phyloP scores from a whole-genome alignment of 2,329 filamentous ascomycete genomes.

The Orbilia ellipsospora region DNA sequence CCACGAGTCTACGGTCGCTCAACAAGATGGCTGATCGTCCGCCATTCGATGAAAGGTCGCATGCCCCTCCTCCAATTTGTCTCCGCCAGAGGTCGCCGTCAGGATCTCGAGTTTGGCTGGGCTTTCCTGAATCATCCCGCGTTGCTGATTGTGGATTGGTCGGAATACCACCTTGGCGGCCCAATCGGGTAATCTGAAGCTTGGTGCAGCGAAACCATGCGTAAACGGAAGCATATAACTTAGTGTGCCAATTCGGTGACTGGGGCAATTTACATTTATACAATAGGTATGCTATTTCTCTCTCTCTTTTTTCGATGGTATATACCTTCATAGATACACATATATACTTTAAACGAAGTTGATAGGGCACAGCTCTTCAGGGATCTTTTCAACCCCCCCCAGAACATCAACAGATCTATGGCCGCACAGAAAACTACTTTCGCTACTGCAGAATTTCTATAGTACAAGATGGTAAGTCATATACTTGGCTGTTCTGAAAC shows the following conservation, averaged over 20 bases:
- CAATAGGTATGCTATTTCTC: neutral
- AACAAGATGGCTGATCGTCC: conserved; percentile 7
- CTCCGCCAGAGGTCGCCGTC: conserved; percentile 13
- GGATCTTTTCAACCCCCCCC: neutral
- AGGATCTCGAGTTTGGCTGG: conserved; percentile 11
- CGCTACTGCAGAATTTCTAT: neutral
- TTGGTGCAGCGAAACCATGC: conserved; percentile 4
- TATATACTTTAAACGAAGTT: neutral
- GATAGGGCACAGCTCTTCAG: neutral
- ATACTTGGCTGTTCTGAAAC: too few species aligned
- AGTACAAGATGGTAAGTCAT: neutral
- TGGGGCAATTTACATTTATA: conserved; percentile 14
- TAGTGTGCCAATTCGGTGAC: neutral
- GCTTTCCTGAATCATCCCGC: conserved; percentile 16
- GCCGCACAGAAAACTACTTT: conserved; percentile 2
- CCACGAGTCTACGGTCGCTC: neutral
- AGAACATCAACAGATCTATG: conserved; percentile 1
- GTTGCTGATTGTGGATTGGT: conserved; percentile 11
- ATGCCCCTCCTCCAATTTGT: neutral
- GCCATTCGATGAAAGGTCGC: neutral
- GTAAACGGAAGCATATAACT: neutral
- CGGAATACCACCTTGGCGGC: neutral
- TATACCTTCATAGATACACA: conserved; percentile 6
- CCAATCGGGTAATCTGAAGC: conserved; percentile 20
- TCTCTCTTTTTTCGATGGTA: neutral